Base-by-base conservation (phyloP, 768 basidiomycete genomes). In the Strobilomyces echinocephalus region DNA sequence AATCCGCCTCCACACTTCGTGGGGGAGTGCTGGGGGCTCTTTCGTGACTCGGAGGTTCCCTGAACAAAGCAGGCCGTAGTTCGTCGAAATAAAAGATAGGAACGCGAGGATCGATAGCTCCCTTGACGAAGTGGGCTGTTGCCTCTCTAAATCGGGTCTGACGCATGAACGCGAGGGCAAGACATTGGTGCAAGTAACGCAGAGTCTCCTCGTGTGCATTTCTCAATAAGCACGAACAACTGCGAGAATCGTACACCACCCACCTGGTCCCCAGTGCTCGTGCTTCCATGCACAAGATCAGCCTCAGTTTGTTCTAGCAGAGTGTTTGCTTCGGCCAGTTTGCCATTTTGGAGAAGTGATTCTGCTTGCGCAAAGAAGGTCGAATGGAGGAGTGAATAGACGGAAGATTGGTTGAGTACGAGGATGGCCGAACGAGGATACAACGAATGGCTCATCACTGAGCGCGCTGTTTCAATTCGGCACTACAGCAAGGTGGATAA, bases 121-220 rank as follows among this genome's bases (percentile, higher is more conserved):
- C 92, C 50, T 82, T 78, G 62, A 87, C 83, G 52, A 95, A 78
- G 61, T 89, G 79, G 57, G 79, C 80, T 16, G 85, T 87, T 1
- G 93, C 92, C 53, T 91, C 87, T 56, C 88, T 84, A 65, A 97
- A 95, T 46, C 84, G 74, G 0, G 90, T 91, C 66, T 91, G 88
- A 30, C 75, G 67, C 64, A 95, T 78, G 60, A 85, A 85, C 66
- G 85, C 80, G 64, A 88, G 88, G 15, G 89, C 93, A 49, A 95
- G 80, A 33, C 83, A 82, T 60, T 91, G 88, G 65, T 90, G 89
- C 34, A 91, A 76, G 59, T 90, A 91, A 55, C 79, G 79, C 45
- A 93, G 72, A 60, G 88, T 87, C 33, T 88, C 86, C 11, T 69
- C 74, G 78, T 85, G 36, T 26, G 12, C 12, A 45, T 41, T 39